These are phyloP conservation scores for Buxus sempervirens DNA, from an alignment of 164 flowering plant genomes.

Conservation along the genomic window DNA sequence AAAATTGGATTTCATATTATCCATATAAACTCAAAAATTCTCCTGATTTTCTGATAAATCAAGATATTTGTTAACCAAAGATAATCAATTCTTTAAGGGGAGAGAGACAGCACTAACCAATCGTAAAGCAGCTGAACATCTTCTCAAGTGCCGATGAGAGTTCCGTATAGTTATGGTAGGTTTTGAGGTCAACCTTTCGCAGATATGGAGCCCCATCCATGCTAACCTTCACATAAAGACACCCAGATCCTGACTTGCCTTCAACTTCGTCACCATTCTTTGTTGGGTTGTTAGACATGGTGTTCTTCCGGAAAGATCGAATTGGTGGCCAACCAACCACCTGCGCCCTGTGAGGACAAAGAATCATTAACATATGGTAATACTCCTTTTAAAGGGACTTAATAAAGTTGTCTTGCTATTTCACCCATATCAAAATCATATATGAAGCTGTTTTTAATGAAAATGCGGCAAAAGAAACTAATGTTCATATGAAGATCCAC, in stretches of 20 bases:
- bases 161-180: constrained; percentile 50
- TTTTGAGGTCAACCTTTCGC: constrained; percentile 76
- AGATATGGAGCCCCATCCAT: constrained; percentile 96
- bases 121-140: constrained; percentile 89
- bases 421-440: background rate
- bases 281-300: constrained; percentile 52
- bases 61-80: background rate
- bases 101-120: constrained; percentile 38
- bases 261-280: constrained; percentile 45
- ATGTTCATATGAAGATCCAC: background rate
- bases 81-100: background rate
- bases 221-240: constrained; percentile 82
- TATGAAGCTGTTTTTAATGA: background rate
- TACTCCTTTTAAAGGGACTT: background rate
- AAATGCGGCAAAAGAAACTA: too few relatives aligned
- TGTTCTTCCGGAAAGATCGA: constrained; percentile 76
- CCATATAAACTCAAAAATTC: background rate
- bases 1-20: background rate
- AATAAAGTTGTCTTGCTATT: background rate
- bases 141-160: constrained; percentile 77
- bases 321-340: constrained; percentile 98
- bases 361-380: background rate
- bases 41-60: background rate
- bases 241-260: constrained; percentile 40
- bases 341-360: constrained; percentile 50